These are phyloP conservation scores for Trametes maxima DNA, from an alignment of 768 basidiomycete species.

Conservation along the genomic window DNA sequence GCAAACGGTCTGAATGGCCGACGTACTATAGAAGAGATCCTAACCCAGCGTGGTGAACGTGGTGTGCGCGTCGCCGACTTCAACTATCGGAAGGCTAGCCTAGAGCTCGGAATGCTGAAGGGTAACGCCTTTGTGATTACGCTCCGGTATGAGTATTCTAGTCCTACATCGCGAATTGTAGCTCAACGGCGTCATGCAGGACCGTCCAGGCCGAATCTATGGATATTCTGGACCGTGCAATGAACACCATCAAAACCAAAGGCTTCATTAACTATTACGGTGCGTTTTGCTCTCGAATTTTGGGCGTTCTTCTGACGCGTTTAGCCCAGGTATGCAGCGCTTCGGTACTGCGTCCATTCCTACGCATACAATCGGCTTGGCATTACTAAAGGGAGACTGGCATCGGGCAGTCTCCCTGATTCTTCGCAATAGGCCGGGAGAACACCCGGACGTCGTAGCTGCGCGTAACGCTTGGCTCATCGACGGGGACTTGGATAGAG, in stretches of 20 bases:
- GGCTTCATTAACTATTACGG: conserved; percentile 99
- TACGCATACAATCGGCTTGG: conserved; percentile 92
- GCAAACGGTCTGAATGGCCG: conserved; percentile 68
- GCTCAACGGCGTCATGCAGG: conserved; percentile 44
- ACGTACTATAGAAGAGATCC: conserved; percentile 56
- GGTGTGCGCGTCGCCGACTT: conserved; percentile 89
- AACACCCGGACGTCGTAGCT: conserved; percentile 86
- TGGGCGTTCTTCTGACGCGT: background rate
- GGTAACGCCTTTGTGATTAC: conserved; percentile 97
- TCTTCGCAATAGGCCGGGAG: conserved; percentile 81
- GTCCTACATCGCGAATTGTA: background rate
- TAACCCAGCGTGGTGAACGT: conserved; percentile 80
- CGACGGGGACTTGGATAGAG: conserved; percentile 77
- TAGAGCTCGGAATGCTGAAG: conserved; percentile 95
- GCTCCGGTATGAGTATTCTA: conserved; percentile 61
- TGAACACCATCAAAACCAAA: conserved; percentile 74
- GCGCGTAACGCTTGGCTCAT: conserved; percentile 90
- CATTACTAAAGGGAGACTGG: conserved; percentile 90
- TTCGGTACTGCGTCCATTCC: conserved; percentile 97
- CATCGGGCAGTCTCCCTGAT: conserved; percentile 82
- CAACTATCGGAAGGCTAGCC: conserved; percentile 74
- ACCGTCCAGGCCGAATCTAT: conserved; percentile 81
- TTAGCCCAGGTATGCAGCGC: conserved; percentile 85
- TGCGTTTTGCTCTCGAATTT: conserved; percentile 32
- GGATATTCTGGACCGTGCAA: conserved; percentile 70